phyloP scores from a whole-genome alignment of 2,329 filamentous ascomycete genomes.

The Sordariomycetes sp. region DNA sequence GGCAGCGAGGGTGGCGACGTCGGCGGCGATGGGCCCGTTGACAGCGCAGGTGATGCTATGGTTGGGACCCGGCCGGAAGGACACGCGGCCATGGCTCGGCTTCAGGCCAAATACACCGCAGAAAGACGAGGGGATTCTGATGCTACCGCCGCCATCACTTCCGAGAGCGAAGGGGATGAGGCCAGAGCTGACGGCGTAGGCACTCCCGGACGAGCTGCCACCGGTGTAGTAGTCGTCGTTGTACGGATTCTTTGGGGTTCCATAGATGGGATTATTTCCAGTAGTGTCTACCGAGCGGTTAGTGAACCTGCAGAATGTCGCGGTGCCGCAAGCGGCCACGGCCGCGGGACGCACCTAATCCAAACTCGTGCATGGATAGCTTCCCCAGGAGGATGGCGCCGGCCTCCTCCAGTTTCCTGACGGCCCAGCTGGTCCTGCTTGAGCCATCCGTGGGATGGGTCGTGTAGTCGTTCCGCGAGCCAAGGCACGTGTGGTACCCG shows the following conservation, averaged over 20 bases:
- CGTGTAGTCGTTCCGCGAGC: conserved; percentile 50
- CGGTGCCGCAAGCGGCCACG: neutral
- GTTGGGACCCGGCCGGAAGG: conserved; percentile 46
- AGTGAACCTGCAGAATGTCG: neutral
- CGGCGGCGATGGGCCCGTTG: conserved; percentile 56
- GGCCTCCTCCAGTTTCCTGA: conserved; percentile 57
- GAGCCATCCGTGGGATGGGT: conserved; percentile 24
- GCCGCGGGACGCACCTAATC: conserved; percentile 39
- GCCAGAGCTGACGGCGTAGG: conserved; percentile 58
- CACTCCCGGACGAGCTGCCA: conserved; percentile 65
- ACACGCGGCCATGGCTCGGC: conserved; percentile 56
- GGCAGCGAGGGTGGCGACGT: conserved; percentile 54
- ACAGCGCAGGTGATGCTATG: conserved; percentile 53
- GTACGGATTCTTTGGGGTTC: conserved; percentile 68
- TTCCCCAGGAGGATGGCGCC: conserved; percentile 65
- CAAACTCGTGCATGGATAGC: conserved; percentile 67
- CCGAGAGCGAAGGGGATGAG: conserved; percentile 63
- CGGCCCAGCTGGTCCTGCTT: conserved; percentile 54
- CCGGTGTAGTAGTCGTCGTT: conserved; percentile 65
- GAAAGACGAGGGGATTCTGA: conserved; percentile 61
- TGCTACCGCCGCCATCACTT: conserved; percentile 62
- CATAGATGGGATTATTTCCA: conserved; percentile 62
- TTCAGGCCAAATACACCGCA: conserved; percentile 70
- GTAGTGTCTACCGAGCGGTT: conserved; percentile 43
- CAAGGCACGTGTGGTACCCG: conserved; percentile 60